Percentiles rank a stretch among this genome's conserved stretches.
phyloP scores from a whole-genome alignment of 2,329 filamentous ascomycete genomes.

The Pezicula carpinea region DNA sequence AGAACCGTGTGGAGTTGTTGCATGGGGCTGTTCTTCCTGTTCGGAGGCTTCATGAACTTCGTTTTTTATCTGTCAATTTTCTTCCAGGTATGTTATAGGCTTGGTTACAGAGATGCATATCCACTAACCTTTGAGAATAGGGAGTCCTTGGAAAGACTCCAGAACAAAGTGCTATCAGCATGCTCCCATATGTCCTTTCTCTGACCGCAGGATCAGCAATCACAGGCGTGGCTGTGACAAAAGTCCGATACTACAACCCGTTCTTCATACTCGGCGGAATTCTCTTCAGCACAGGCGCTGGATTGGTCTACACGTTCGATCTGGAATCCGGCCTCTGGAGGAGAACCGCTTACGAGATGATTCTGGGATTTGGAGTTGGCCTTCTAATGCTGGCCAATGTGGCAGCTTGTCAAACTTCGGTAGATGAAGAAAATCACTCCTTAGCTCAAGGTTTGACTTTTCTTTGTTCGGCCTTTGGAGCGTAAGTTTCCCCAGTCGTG shows the following conservation, averaged over 20 bases:
- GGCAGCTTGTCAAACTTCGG: conserved; percentile 6
- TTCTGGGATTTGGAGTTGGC: conserved; percentile 7
- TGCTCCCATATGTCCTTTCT: conserved; percentile 8
- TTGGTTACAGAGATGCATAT: neutral
- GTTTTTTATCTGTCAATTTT: conserved; percentile 10
- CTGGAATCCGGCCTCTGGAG: neutral
- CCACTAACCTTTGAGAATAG: neutral
- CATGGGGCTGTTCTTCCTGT: conserved; percentile 6
- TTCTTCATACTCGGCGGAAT: conserved; percentile 7
- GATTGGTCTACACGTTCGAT: conserved; percentile 3
- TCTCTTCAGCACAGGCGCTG: conserved; percentile 3
- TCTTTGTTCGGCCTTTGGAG: conserved; percentile 2
- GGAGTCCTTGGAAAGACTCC: conserved; percentile 1
- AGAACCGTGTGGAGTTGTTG: conserved; percentile 7
- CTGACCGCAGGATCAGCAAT: conserved; percentile 2
- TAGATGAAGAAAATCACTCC: conserved; percentile 6
- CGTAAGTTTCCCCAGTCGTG: neutral
- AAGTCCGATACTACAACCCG: conserved; percentile 10
- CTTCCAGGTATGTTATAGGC: conserved; percentile 6
- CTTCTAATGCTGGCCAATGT: conserved; percentile 9
- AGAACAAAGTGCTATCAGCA: conserved; percentile 3
- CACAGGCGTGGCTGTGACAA: conserved; percentile 2
- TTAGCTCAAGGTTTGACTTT: conserved; percentile 9
- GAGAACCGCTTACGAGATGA: neutral
- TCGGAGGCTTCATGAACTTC: conserved; percentile 9